These are phyloP conservation scores for Colletotrichum viniferum DNA, from an alignment of 2,329 filamentous ascomycete species.

Conservation along the genomic window DNA sequence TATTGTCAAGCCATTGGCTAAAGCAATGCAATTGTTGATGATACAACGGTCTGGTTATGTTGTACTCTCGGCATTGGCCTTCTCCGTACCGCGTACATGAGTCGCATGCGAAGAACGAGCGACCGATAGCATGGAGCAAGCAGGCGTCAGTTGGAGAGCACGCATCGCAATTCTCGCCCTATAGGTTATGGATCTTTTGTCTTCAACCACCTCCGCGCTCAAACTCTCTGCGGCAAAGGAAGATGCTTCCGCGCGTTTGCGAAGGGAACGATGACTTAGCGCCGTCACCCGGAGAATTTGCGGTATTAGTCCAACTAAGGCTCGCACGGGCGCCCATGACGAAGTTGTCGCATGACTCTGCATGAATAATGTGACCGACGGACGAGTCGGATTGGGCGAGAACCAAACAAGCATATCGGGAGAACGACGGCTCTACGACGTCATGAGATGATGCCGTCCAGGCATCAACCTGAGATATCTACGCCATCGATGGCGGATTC, in stretches of 20 bases:
- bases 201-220: not conserved
- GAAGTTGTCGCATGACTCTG: not conserved
- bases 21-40: not conserved
- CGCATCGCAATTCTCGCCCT: not conserved
- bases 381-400: not conserved
- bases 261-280: not conserved
- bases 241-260: not conserved
- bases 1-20: not conserved
- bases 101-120: not conserved
- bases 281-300: conserved; percentile 9
- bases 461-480: not conserved
- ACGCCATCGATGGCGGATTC: not conserved
- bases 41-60: not conserved
- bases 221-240: not conserved
- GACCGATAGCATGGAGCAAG: not conserved
- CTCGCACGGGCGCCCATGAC: not conserved
- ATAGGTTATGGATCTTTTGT: not conserved
- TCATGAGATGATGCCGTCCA: not conserved
- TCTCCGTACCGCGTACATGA: not conserved
- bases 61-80: not conserved
- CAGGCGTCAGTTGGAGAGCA: not conserved
- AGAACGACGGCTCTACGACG: not conserved
- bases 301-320: not conserved
- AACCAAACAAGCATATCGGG: not conserved
- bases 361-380: conserved; percentile 1